Evolutionary conservation across 2,329 filamentous ascomycete genomes (phyloP).

Genomic region (Aciculosporium take): DNA sequence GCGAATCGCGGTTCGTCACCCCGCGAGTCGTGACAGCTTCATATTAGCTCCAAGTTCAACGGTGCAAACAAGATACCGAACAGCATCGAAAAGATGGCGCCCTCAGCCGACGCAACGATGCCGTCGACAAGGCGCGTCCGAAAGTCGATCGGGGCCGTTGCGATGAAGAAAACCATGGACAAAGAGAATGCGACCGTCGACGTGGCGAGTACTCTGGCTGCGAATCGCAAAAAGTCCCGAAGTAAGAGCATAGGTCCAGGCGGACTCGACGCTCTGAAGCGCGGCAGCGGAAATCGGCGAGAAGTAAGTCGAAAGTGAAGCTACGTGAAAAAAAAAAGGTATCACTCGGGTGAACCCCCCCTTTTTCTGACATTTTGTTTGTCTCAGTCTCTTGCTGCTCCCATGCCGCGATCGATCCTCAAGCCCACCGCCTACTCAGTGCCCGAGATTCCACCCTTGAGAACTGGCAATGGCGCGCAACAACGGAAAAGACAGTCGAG

Average conservation of each 20-base stretch:
- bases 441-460: conserved; percentile 52
- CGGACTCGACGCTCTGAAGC: conserved; percentile 68
- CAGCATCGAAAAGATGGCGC: conserved; percentile 17
- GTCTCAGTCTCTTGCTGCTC: conserved; percentile 45
- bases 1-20: conserved; percentile 14
- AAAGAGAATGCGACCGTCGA: conserved; percentile 70
- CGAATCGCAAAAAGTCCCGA: conserved; percentile 55
- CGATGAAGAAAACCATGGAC: conserved; percentile 39
- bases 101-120: conserved; percentile 29
- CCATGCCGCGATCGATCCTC: conserved; percentile 55
- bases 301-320: conserved; percentile 41
- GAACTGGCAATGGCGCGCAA: conserved; percentile 18
- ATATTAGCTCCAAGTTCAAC: conserved; percentile 4
- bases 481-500: not conserved
- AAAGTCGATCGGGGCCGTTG: conserved; percentile 55
- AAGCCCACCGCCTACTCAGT: conserved; percentile 60
- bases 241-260: conserved; percentile 96
- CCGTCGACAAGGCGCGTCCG: conserved; percentile 45
- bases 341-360: not conserved
- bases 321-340: not conserved
- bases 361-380: conserved; percentile 14
- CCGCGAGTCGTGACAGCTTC: not conserved
- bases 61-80: conserved; percentile 10
- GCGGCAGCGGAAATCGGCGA: conserved; percentile 60
- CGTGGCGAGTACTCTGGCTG: conserved; percentile 37